Evolutionary conservation across 2,329 filamentous ascomycete genomes (phyloP).

Genomic region (Colletotrichum somersetense): DNA sequence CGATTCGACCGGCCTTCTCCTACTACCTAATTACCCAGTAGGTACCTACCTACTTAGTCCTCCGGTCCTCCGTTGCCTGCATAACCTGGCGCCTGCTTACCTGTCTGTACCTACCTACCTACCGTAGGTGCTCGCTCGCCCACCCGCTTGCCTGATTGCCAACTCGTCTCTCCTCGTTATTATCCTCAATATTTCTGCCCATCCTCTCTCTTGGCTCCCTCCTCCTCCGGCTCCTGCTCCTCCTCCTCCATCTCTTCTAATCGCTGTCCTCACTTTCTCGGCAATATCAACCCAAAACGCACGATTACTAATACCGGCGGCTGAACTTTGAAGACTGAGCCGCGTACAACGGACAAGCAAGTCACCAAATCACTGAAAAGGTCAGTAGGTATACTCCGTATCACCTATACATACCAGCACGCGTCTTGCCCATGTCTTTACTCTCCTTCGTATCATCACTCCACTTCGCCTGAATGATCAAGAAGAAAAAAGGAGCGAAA

Average conservation of each 20-base stretch:
- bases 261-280: neutral
- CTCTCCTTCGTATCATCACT: neutral
- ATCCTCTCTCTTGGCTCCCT: neutral
- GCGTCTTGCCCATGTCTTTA: neutral
- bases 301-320: neutral
- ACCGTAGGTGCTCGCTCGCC: too few relatives aligned
- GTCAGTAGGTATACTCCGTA: neutral
- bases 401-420: too few relatives aligned
- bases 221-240: too few relatives aligned
- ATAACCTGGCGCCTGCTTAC: constrained; percentile 3
- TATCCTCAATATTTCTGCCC: neutral
- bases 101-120: neutral
- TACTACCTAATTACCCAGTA: too few relatives aligned
- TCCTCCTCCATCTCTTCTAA: neutral
- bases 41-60: too few relatives aligned
- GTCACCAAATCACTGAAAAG: neutral
- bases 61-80: constrained; percentile 17
- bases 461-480: neutral
- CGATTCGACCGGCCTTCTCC: neutral
- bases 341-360: neutral
- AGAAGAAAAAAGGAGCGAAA: neutral
- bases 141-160: constrained; percentile 12
- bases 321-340: neutral
- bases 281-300: neutral
- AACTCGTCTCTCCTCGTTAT: neutral